A percentile compares a stretch with the other conserved stretches of the same genome.
Conservation (phyloP, 139 green algal species). For the Coccomyxa sp. region DNA sequence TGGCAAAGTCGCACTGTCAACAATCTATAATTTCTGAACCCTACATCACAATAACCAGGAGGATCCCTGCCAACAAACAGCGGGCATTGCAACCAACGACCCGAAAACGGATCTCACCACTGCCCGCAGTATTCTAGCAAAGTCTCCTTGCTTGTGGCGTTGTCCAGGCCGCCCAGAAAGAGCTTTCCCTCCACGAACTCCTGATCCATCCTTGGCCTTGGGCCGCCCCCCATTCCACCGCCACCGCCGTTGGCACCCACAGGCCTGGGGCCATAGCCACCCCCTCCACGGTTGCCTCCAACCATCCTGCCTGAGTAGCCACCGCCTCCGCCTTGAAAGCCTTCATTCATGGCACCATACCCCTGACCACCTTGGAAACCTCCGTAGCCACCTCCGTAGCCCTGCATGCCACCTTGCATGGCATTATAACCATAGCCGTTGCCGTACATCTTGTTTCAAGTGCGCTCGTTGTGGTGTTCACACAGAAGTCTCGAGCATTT, state of each 20-base stretch:
- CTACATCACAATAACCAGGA: background rate
- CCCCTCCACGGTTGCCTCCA: background rate
- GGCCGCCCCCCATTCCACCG: background rate
- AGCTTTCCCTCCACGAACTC: slow-evolving; percentile 54
- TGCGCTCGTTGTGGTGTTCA: background rate
- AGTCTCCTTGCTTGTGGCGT: slow-evolving; percentile 49
- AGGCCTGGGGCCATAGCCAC: background rate
- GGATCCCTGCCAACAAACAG: background rate
- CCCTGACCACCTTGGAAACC: background rate
- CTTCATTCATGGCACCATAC: background rate
- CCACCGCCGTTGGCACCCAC: background rate
- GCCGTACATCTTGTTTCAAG: background rate
- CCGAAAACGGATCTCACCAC: slow-evolving; percentile 33
- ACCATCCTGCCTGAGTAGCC: background rate
- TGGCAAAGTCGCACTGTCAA: too few species aligned
- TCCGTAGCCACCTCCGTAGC: background rate
- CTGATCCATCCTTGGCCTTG: background rate
- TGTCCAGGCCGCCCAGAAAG: slow-evolving; percentile 62
- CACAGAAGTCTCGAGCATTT: too few species aligned
- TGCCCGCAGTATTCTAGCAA: slow-evolving; percentile 49
- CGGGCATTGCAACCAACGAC: background rate
- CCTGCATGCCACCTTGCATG: background rate
- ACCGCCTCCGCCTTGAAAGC: background rate
- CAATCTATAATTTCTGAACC: too few species aligned
- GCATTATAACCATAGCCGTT: background rate